Evolutionary conservation across 495 filamentous ascomycete species (phyloP).

Genomic region (Penicillium lagena): DNA sequence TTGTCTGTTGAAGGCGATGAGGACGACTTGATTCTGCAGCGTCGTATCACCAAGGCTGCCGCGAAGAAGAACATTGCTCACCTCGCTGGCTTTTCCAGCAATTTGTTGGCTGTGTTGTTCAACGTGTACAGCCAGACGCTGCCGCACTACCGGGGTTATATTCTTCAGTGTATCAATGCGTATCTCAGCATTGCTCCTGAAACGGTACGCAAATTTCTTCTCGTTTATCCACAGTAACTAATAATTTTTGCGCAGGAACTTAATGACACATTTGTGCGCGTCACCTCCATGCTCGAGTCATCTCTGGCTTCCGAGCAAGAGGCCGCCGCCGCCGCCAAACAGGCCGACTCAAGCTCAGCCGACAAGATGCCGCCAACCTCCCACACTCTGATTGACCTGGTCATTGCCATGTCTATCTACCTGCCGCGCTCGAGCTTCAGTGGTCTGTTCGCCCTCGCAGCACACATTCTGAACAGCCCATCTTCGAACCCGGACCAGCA

Average conservation of each 20-base stretch:
- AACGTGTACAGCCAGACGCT: constrained; percentile 96
- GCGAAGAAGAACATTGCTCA: constrained; percentile 75
- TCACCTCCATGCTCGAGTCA: constrained; percentile 73
- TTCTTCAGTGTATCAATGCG: constrained; percentile 88
- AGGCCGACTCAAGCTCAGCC: constrained; percentile 51
- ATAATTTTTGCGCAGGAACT: constrained; percentile 56
- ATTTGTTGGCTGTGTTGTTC: constrained; percentile 89
- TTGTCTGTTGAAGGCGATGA: constrained; percentile 50
- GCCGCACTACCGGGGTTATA: constrained; percentile 82
- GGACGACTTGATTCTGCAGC: constrained; percentile 63
- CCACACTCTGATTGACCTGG: constrained; percentile 91
- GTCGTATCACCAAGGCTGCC: constrained; percentile 63
- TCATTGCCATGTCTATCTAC: constrained; percentile 92
- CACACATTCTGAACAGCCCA: constrained; percentile 63
- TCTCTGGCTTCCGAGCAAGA: constrained; percentile 49
- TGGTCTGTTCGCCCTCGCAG: constrained; percentile 74
- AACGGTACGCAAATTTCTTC: constrained; percentile 30
- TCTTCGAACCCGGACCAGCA: constrained; percentile 61
- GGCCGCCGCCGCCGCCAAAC: constrained; percentile 55
- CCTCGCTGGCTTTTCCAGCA: constrained; percentile 70
- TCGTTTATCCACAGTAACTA: neutral
- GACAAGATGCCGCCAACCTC: constrained; percentile 84
- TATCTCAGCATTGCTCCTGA: constrained; percentile 82
- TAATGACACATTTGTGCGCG: constrained; percentile 77
- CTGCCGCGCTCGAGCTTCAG: constrained; percentile 77